Percentiles rank a stretch among this genome's conserved stretches.
phyloP scores from a whole-genome alignment of 2,329 filamentous ascomycete genomes.

The Claviceps maximensis region DNA sequence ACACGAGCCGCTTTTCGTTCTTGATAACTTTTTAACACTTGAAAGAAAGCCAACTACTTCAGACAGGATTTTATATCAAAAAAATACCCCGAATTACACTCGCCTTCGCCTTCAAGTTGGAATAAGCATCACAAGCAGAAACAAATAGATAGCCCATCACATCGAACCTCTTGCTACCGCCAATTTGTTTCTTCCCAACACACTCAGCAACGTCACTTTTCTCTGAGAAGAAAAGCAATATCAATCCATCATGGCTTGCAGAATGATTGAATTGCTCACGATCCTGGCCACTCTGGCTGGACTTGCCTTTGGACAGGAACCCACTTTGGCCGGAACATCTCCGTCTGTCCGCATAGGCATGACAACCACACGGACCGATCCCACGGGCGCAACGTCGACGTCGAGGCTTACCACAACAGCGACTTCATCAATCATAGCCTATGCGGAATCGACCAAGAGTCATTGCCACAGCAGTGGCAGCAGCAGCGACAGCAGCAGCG shows the following conservation, averaged over 20 bases:
- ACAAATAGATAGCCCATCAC: background rate
- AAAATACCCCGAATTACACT: no score
- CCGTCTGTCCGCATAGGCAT: background rate
- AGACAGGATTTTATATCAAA: background rate
- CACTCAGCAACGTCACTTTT: background rate
- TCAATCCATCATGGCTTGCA: slow-evolving; percentile 1
- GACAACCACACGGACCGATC: background rate
- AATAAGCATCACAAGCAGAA: background rate
- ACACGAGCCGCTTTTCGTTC: no score
- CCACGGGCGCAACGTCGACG: background rate
- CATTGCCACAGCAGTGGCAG: background rate
- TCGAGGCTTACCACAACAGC: background rate
- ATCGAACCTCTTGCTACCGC: background rate
- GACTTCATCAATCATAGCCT: background rate
- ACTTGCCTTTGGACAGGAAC: slow-evolving; percentile 2
- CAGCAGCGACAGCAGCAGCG: background rate
- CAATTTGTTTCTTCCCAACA: background rate
- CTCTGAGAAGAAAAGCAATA: background rate
- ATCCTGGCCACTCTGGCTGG: background rate
- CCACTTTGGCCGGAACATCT: background rate
- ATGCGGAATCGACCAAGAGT: background rate
- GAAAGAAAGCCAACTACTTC: background rate
- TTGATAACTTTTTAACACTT: background rate
- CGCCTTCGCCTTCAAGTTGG: no score
- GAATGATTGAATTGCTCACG: background rate